A percentile compares a stretch with the other conserved stretches of the same genome.
Conservation (phyloP, 2,329 filamentous ascomycete species). For the Plectosphaerella plurivora region DNA sequence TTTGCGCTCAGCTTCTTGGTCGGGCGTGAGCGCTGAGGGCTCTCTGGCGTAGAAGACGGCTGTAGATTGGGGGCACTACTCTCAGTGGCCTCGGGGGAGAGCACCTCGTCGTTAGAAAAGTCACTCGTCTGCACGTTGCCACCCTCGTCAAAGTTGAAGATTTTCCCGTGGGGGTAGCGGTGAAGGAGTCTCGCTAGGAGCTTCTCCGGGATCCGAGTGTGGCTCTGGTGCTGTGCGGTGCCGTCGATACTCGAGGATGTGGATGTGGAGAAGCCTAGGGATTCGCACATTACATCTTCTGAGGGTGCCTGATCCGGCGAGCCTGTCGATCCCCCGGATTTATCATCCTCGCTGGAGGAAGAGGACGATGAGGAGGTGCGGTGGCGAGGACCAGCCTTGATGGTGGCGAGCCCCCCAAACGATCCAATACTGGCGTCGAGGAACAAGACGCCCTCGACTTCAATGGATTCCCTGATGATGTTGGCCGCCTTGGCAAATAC, state of each 20-base stretch:
- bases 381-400: neutral
- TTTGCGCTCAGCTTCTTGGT: neutral
- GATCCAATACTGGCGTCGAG: slow-evolving; percentile 17
- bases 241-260: slow-evolving; percentile 26
- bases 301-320: neutral
- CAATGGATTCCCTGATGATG: slow-evolving; percentile 34
- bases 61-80: no score
- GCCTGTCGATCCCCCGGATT: neutral
- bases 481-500: slow-evolving; percentile 39
- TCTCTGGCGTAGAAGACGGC: neutral
- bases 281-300: slow-evolving; percentile 16
- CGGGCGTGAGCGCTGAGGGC: neutral
- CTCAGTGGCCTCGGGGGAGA: no score
- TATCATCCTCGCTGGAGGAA: neutral
- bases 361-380: neutral
- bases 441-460: slow-evolving; percentile 17
- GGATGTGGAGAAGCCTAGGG: slow-evolving; percentile 34
- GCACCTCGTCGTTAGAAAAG: slow-evolving; percentile 16
- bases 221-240: slow-evolving; percentile 7
- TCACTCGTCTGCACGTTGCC: slow-evolving; percentile 28
- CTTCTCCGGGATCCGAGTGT: slow-evolving; percentile 26
- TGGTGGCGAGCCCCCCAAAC: slow-evolving; percentile 18
- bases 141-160: slow-evolving; percentile 38
- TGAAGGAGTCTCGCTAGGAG: slow-evolving; percentile 35
- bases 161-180: slow-evolving; percentile 38